A percentile compares a stretch with the other conserved stretches of the same genome.
Conservation (phyloP, 805 yeast genomes). For the Teunomyces funiuensis region DNA sequence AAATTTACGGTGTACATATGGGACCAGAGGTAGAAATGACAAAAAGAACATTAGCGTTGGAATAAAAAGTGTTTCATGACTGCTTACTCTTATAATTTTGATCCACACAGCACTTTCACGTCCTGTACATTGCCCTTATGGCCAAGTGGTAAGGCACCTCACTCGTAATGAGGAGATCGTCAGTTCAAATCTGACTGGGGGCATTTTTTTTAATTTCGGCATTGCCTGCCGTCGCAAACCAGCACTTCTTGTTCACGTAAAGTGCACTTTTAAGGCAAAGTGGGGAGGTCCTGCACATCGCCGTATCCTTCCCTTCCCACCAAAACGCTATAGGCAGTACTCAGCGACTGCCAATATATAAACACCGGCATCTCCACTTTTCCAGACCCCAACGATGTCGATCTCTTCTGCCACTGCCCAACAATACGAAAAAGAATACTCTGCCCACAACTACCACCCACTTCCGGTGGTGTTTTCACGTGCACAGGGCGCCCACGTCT, state of each 20-base stretch:
- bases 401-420: slow-evolving; percentile 66
- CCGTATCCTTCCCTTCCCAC: slow-evolving; percentile 11
- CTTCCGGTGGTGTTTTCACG: slow-evolving; percentile 88
- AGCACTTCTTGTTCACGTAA: not conserved
- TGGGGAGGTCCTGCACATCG: slow-evolving; percentile 3
- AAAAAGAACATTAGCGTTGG: too few species aligned
- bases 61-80: too few species aligned
- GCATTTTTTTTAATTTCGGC: slow-evolving; percentile 13
- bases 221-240: too few species aligned
- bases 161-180: slow-evolving; percentile 18
- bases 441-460: slow-evolving; percentile 97
- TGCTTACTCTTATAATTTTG: too few species aligned
- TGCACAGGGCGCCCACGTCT: slow-evolving; percentile 89
- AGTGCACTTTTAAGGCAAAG: too few species aligned
- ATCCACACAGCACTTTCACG: too few species aligned
- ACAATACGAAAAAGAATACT: slow-evolving; percentile 71
- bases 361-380: not conserved
- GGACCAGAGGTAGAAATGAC: too few species aligned
- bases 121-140: slow-evolving; percentile 10
- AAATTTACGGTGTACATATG: too few species aligned
- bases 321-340: slow-evolving; percentile 17
- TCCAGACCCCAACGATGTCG: slow-evolving; percentile 40
- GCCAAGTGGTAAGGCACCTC: slow-evolving; percentile 18
- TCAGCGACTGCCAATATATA: slow-evolving; percentile 13
- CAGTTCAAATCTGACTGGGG: slow-evolving; percentile 19